Percentiles rank a stretch among this genome's conserved stretches.
phyloP scores from a whole-genome alignment of 164 flowering plant genomes.

The Berberis vulgaris region DNA sequence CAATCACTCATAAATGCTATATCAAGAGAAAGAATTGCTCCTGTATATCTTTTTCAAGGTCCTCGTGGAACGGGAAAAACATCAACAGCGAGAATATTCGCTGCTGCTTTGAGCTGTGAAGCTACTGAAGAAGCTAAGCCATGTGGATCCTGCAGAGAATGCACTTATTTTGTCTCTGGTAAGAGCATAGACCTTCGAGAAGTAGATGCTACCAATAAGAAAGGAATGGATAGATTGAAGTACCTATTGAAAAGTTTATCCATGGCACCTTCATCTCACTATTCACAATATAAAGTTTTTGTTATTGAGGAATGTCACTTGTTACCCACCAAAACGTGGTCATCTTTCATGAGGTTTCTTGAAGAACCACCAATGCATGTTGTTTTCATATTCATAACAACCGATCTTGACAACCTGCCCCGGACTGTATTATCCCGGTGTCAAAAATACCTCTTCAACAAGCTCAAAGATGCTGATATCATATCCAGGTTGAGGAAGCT shows the following conservation, averaged over 20 bases:
- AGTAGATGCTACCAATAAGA: conserved; percentile 70
- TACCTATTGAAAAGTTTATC: conserved; percentile 38
- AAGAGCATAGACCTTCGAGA: conserved; percentile 47
- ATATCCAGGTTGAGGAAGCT: conserved; percentile 57
- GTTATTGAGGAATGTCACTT: conserved; percentile 91
- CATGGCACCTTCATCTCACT: conserved; percentile 21
- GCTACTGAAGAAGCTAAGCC: conserved; percentile 64
- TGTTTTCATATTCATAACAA: conserved; percentile 73
- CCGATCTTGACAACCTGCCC: conserved; percentile 79
- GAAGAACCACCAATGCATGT: conserved; percentile 65
- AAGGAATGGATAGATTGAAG: conserved; percentile 45
- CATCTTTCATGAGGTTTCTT: conserved; percentile 65
- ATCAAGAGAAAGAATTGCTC: conserved; percentile 65
- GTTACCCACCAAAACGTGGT: conserved; percentile 75
- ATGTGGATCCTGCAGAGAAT: conserved; percentile 80
- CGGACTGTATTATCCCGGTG: conserved; percentile 75
- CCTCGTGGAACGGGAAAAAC: conserved; percentile 98
- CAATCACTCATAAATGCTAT: conserved; percentile 71
- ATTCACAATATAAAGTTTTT: conserved; percentile 49
- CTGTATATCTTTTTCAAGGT: conserved; percentile 92
- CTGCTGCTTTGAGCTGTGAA: conserved; percentile 80
- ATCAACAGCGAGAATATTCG: conserved; percentile 74
- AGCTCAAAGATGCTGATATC: conserved; percentile 72
- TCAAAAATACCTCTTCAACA: conserved; percentile 80
- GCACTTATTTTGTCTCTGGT: conserved; percentile 54